Percentiles rank a stretch among this genome's conserved stretches.
phyloP scores from a whole-genome alignment of 257 asterid species.

The Plantago ovata region DNA sequence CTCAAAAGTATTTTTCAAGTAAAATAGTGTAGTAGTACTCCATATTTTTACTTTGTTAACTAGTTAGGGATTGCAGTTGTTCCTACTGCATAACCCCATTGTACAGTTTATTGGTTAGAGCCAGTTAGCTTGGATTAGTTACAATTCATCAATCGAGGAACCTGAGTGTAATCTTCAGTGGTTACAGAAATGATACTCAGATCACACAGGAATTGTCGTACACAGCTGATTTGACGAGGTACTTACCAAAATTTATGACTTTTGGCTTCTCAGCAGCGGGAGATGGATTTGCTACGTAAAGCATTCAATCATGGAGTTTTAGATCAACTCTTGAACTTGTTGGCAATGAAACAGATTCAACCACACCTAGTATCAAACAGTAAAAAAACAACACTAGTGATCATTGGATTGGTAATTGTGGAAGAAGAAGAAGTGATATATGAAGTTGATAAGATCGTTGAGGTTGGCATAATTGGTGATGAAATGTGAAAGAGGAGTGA shows the following conservation, averaged over 20 bases:
- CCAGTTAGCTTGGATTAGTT: constrained; percentile 30
- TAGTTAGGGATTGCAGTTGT: too few species aligned
- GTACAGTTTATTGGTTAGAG: too few species aligned
- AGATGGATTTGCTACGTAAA: constrained; percentile 11
- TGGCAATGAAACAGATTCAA: neutral
- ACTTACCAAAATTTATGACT: constrained; percentile 29
- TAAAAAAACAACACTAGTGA: too few species aligned
- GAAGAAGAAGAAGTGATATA: too few species aligned
- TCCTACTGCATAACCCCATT: too few species aligned
- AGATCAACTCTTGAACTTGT: constrained; percentile 6
- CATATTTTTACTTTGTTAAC: too few species aligned
- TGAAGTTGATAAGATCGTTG: neutral
- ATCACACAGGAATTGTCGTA: neutral
- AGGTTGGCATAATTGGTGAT: constrained; percentile 8
- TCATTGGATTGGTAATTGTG: too few species aligned
- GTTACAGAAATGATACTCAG: neutral
- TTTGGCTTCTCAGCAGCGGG: constrained; percentile 35
- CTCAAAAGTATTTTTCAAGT: too few species aligned
- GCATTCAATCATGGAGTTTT: constrained; percentile 26
- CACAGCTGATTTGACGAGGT: constrained; percentile 5
- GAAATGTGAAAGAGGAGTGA: constrained; percentile 25
- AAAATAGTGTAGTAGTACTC: too few species aligned
- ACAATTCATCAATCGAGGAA: constrained; percentile 14
- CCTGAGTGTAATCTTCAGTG: constrained; percentile 11
- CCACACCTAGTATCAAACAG: neutral